Evolutionary conservation across 352 stramenopile genomes (phyloP).

Genomic region (Phytopythium ostracodes): DNA sequence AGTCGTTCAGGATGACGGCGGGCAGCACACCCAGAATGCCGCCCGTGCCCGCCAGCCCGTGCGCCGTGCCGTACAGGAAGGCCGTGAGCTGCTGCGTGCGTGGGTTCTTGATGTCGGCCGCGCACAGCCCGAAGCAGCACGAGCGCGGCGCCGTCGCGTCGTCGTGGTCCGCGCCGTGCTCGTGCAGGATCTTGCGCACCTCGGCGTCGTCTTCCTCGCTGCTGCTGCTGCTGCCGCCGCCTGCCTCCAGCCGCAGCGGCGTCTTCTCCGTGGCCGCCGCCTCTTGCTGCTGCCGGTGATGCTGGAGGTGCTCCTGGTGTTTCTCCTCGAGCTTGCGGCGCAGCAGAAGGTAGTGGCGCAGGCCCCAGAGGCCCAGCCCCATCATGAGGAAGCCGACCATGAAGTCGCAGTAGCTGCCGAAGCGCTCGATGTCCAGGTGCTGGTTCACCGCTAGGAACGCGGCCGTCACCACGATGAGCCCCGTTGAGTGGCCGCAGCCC

Average conservation of each 20-base stretch:
- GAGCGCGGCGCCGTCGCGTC: conserved; percentile 6
- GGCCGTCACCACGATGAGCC: conserved; percentile 65
- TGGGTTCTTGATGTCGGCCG: conserved; percentile 56
- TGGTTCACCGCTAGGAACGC: conserved; percentile 54
- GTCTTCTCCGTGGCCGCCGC: conserved; percentile 23
- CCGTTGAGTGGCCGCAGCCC: conserved; percentile 85
- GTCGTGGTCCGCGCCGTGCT: conserved; percentile 32
- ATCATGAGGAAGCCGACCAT: conserved; percentile 77
- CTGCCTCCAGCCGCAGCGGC: conserved; percentile 19
- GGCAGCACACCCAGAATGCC: conserved; percentile 82
- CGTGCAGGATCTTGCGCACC: conserved; percentile 33
- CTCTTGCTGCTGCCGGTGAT: background rate
- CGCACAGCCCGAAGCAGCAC: conserved; percentile 38
- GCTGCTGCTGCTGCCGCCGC: conserved; percentile 8
- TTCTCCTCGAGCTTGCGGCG: conserved; percentile 23
- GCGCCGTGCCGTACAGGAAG: conserved; percentile 77
- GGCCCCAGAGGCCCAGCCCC: conserved; percentile 45
- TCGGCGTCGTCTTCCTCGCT: conserved; percentile 17
- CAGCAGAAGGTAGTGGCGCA: conserved; percentile 48
- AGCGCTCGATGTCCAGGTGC: conserved; percentile 38
- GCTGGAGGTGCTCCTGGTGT: conserved; percentile 9
- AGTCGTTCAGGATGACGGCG: conserved; percentile 81
- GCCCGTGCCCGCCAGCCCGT: conserved; percentile 74
- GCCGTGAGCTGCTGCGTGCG: conserved; percentile 63
- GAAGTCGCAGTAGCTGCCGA: conserved; percentile 62